phyloP scores from a whole-genome alignment of 225 moss, liverwort and hornwort genomes.

The Polytrichum commune region DNA sequence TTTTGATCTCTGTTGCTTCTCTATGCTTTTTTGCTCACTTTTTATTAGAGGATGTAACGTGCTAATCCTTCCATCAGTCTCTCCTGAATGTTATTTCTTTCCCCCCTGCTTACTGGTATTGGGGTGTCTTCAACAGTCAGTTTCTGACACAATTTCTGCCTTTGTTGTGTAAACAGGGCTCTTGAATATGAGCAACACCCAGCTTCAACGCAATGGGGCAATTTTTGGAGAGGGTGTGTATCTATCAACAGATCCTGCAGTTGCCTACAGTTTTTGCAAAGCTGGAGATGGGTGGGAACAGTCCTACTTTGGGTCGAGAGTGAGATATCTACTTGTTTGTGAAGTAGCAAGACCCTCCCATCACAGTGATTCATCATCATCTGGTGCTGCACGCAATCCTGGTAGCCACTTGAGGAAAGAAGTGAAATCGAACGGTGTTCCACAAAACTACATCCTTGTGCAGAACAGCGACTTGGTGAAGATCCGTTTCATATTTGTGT shows the following conservation, averaged over 20 bases:
- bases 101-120: too few species aligned
- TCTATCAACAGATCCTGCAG: conserved; percentile 49
- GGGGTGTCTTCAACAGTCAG: too few species aligned
- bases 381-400: neutral
- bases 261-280: conserved; percentile 52
- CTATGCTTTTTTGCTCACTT: too few species aligned
- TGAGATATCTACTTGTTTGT: conserved; percentile 50
- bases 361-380: conserved; percentile 9
- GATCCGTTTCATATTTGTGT: conserved; percentile 50
- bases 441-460: conserved; percentile 46
- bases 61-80: too few species aligned
- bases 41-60: too few species aligned
- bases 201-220: conserved; percentile 52
- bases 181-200: conserved; percentile 57
- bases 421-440: conserved; percentile 8
- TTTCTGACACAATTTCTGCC: too few species aligned
- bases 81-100: too few species aligned
- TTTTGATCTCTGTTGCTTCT: too few species aligned
- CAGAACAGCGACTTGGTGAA: conserved; percentile 53
- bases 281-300: conserved; percentile 52
- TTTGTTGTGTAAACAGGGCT: conserved; percentile 23
- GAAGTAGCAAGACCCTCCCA: conserved; percentile 37
- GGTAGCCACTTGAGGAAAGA: conserved; percentile 10
- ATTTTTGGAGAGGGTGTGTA: conserved; percentile 59
- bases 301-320: conserved; percentile 47